Conservation (phyloP, 2,329 filamentous ascomycete genomes). For the Ceratocystis ficicola region DNA sequence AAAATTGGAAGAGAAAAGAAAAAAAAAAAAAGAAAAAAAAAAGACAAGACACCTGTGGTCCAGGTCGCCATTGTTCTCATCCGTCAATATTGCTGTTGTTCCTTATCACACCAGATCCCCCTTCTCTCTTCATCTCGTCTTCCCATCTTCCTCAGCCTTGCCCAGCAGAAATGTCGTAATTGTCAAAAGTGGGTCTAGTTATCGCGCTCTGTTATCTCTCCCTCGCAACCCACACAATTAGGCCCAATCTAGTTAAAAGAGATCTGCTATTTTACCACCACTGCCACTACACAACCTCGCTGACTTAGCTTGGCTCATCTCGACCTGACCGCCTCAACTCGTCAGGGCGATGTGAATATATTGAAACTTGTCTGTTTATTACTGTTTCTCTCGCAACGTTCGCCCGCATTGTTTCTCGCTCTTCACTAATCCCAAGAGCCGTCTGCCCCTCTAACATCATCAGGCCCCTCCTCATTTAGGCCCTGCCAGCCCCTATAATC, state of each 20-base stretch:
- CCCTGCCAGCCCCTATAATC: neutral
- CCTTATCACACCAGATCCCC: neutral
- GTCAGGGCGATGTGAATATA: too few relatives aligned
- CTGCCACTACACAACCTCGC: neutral
- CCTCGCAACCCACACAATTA: constrained; percentile 19
- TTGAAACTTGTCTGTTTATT: neutral
- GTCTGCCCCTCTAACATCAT: neutral
- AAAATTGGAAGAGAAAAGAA: too few relatives aligned
- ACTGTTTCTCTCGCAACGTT: neutral
- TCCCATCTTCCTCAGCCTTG: too few relatives aligned
- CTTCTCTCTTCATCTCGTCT: too few relatives aligned
- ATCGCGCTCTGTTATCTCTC: constrained; percentile 6
- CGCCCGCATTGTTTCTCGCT: neutral
- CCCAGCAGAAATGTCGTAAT: neutral
- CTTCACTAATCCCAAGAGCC: neutral
- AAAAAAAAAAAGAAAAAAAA: too few relatives aligned
- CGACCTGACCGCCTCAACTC: too few relatives aligned
- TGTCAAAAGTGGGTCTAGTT: neutral
- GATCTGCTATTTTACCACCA: neutral
- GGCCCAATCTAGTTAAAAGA: constrained; percentile 20
- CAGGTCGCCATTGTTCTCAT: neutral
- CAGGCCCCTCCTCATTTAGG: neutral
- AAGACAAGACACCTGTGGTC: neutral
- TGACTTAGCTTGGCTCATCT: too few relatives aligned
- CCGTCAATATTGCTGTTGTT: neutral